These are phyloP conservation scores for Diaporthe australafricana DNA, from an alignment of 2,329 filamentous ascomycete genomes.

Conservation along the genomic window DNA sequence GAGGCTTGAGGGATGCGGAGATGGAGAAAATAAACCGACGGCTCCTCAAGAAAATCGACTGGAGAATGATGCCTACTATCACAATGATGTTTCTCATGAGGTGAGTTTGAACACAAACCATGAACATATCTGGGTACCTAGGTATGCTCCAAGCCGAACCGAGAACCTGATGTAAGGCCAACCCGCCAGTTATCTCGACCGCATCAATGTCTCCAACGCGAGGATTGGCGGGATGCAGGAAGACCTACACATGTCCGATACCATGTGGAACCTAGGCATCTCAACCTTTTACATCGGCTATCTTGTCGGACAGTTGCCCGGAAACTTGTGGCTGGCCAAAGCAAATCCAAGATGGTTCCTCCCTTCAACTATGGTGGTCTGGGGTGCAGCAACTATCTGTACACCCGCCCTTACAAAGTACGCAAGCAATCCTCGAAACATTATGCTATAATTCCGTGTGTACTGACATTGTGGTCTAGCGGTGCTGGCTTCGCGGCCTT, in stretches of 20 bases:
- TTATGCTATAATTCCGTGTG: background rate
- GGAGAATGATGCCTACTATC: conserved; percentile 46
- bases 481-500: conserved; percentile 44
- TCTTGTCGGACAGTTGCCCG: conserved; percentile 56
- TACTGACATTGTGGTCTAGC: conserved; percentile 9
- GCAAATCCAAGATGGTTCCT: conserved; percentile 50
- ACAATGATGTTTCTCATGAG: conserved; percentile 46
- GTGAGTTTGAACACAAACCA: conserved; percentile 43
- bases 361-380: conserved; percentile 53
- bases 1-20: background rate
- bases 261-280: conserved; percentile 52
- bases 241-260: conserved; percentile 49
- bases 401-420: conserved; percentile 53
- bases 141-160: background rate
- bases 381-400: conserved; percentile 53
- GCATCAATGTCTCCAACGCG: conserved; percentile 60
- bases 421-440: background rate
- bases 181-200: conserved; percentile 52
- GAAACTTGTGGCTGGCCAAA: conserved; percentile 56
- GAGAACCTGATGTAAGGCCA: background rate
- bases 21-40: conserved; percentile 41
- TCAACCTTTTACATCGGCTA: conserved; percentile 58
- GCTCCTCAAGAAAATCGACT: conserved; percentile 47
- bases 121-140: too few species aligned
- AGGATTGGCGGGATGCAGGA: conserved; percentile 49